Conservation (phyloP, 768 basidiomycete genomes). For the Boletus patriciae region DNA sequence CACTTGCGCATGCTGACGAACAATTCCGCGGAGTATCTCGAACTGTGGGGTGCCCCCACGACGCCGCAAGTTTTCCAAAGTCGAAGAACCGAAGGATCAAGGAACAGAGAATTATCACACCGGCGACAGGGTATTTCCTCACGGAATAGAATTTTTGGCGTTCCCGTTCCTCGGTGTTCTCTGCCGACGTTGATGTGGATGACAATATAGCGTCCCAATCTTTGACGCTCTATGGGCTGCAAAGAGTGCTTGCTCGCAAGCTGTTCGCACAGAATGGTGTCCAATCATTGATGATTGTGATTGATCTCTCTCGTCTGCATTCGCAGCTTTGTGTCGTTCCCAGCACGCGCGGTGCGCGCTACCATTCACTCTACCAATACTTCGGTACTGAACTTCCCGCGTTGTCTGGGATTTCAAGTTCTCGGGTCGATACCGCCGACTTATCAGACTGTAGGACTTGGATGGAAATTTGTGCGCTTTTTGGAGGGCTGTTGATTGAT, state of each 20-base stretch:
- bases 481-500: neutral
- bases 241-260: neutral
- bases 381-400: neutral
- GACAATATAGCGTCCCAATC: neutral
- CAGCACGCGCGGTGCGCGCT: neutral
- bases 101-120: neutral
- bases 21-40: neutral
- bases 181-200: neutral
- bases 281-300: neutral
- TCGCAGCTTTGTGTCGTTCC: neutral
- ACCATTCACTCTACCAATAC: neutral
- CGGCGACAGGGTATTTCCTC: neutral
- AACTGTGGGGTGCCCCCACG: neutral
- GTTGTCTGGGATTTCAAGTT: neutral
- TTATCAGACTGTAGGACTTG: neutral
- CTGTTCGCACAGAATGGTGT: neutral
- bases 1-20: neutral
- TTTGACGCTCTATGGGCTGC: neutral
- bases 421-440: neutral
- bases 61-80: neutral
- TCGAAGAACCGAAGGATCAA: neutral
- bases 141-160: neutral
- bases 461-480: neutral
- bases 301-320: neutral
- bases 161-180: neutral